These are phyloP conservation scores for Sesbania bispinosa DNA, from an alignment of 306 rosid genomes.

Conservation along the genomic window DNA sequence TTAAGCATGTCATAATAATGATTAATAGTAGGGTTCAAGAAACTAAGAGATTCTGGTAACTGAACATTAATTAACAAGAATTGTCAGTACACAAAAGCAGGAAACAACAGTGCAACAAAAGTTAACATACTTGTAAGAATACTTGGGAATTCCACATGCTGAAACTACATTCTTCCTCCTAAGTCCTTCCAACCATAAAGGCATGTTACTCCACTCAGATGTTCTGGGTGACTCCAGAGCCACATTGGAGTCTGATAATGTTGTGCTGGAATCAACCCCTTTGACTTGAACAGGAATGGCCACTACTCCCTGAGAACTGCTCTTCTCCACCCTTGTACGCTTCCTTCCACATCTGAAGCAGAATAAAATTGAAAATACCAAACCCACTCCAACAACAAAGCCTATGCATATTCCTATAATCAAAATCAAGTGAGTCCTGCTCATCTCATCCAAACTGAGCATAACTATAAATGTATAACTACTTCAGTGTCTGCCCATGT, in stretches of 20 bases:
- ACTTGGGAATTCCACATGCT: slow-evolving; percentile 87
- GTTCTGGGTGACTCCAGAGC: slow-evolving; percentile 80
- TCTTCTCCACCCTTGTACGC: slow-evolving; percentile 47
- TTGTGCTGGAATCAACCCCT: slow-evolving; percentile 48
- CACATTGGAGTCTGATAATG: slow-evolving; percentile 60
- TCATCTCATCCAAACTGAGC: slow-evolving; percentile 33
- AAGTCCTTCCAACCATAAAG: slow-evolving; percentile 82
- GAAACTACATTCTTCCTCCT: slow-evolving; percentile 65
- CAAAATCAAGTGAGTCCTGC: slow-evolving; percentile 26
- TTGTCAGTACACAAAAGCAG: neutral
- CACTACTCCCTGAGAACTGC: slow-evolving; percentile 53
- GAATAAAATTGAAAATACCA: slow-evolving; percentile 49
- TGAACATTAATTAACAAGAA: neutral
- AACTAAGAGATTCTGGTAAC: neutral
- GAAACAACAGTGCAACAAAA: slow-evolving; percentile 5
- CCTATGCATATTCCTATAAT: slow-evolving; percentile 70
- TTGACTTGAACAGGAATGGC: slow-evolving; percentile 45
- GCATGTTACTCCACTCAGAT: slow-evolving; percentile 57
- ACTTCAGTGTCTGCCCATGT: slow-evolving; percentile 11
- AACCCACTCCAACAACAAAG: slow-evolving; percentile 64
- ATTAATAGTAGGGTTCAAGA: neutral
- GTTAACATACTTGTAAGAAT: slow-evolving; percentile 73
- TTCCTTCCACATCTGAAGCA: slow-evolving; percentile 51
- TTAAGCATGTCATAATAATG: neutral
- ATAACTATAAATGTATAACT: neutral